Evolutionary conservation across 805 yeast genomes (phyloP), one percentile per base, ranked within the genome.

Genomic region (Pachysolen tannophilus): DNA sequence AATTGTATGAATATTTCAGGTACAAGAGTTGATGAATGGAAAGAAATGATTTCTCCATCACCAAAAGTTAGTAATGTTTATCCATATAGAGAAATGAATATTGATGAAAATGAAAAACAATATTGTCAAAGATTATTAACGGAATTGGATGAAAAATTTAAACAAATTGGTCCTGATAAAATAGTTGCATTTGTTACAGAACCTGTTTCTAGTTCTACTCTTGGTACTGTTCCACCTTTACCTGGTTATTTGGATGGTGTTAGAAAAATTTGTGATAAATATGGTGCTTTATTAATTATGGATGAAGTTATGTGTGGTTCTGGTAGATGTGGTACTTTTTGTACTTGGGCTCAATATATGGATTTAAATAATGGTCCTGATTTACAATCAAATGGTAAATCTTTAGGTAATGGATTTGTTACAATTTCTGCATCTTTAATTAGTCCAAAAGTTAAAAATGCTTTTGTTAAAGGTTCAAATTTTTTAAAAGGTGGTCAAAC

Each of bases 271-370:
- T 66, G 74, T 46, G 65, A 67, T 49, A 70, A 69, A 47, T 69
- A 69, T 48, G 75, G 67, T 24, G 59, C 67, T 26, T 50, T 70
- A 26, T 52, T 71, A 38, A 53, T 67, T 48, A 53, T 68, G 32
- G 78, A 72, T 41, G 77, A 72, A 52, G 71, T 69, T 20, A 69
- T 70, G 75, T 69, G 72, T 47, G 77, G 77, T 16, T 61, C 69
- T 20, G 75, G 75, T 19, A 61, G 77, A 49, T 52, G 61, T 40
- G 75, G 76, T 24, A 57, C 58, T 17, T 56, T 63, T 26, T 61
- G 62, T 50, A 68, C 73, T 26, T 69, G 65, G 67, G 69, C 66
- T 45, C 62, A 60, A 43, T 60, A 42, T 35, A 37, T 58, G 28
- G 55, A 51, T 11, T 45, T 50, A 14, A 56, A 55, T 15, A 63